Conservation (phyloP, 2,329 filamentous ascomycete species). For the Xylariaceae sp. region DNA sequence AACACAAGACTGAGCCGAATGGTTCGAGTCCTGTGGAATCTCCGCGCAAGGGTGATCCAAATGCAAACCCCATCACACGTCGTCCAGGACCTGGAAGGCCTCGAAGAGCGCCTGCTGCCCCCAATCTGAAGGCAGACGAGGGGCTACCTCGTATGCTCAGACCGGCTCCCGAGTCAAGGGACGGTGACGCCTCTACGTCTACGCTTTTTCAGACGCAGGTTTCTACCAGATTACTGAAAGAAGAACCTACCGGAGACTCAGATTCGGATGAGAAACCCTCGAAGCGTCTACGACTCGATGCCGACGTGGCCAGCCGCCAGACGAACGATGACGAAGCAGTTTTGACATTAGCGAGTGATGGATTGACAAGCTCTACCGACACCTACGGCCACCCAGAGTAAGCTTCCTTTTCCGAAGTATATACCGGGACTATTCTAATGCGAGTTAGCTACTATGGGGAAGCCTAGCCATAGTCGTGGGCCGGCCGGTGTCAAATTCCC, state of each 20-base stretch:
- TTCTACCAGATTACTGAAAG: constrained; percentile 16
- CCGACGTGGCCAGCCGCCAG: constrained; percentile 22
- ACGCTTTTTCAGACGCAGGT: constrained; percentile 6
- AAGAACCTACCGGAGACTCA: constrained; percentile 19
- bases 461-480: constrained; percentile 23
- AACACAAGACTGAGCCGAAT: constrained; percentile 47
- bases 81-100: constrained; percentile 54
- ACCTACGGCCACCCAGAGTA: constrained; percentile 29
- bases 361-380: constrained; percentile 23
- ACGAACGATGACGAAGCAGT: constrained; percentile 28
- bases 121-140: constrained; percentile 12
- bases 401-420: constrained; percentile 6
- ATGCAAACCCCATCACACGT: constrained; percentile 54
- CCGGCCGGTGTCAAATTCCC: constrained; percentile 1
- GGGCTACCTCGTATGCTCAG: constrained; percentile 4
- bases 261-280: constrained; percentile 29
- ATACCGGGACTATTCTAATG: constrained; percentile 8
- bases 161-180: constrained; percentile 11
- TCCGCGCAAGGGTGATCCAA: constrained; percentile 44
- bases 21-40: constrained; percentile 31
- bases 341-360: constrained; percentile 28
- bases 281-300: constrained; percentile 31
- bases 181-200: constrained; percentile 5
- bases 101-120: constrained; percentile 39
- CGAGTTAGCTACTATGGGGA: constrained; percentile 28